Percentiles rank a stretch among this genome's conserved stretches.
Evolutionary conservation across 2,329 filamentous ascomycete genomes (phyloP).

Genomic region (Teratosphaeria zuluensis): DNA sequence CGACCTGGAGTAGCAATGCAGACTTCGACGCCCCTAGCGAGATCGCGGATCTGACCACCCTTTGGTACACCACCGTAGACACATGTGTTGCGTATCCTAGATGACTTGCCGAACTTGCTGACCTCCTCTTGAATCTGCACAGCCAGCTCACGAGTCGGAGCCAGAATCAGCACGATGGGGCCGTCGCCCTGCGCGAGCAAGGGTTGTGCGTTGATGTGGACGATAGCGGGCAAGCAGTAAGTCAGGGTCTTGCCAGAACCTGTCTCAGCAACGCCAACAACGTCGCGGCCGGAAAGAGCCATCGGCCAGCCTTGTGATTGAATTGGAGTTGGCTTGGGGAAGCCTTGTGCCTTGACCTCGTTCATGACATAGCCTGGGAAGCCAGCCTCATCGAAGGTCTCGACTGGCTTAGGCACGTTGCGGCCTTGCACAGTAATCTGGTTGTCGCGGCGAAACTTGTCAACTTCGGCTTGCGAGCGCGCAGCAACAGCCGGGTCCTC

Average conservation of each 20-base stretch:
- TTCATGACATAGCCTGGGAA: constrained; percentile 97
- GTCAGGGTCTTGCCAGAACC: constrained; percentile 98
- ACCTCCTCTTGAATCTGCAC: constrained; percentile 99
- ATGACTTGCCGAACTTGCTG: constrained; percentile 96
- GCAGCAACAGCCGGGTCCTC: constrained; percentile 70
- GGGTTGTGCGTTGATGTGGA: constrained; percentile 98
- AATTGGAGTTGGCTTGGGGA: constrained; percentile 85
- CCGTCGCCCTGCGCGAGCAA: constrained; percentile 90
- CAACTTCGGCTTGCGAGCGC: constrained; percentile 70
- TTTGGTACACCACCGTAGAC: constrained; percentile 99
- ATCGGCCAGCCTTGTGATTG: constrained; percentile 99
- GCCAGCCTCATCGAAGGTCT: constrained; percentile 94
- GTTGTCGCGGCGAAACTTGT: constrained; percentile 76
- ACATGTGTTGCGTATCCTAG: constrained; percentile 95
- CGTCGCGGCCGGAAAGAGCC: constrained; percentile 94
- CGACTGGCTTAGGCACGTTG: constrained; percentile 84
- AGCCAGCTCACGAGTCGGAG: constrained; percentile 92
- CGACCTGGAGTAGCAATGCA: constrained; percentile 97
- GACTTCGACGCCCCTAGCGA: constrained; percentile 91
- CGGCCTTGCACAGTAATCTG: constrained; percentile 72
- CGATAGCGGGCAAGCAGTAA: constrained; percentile 94
- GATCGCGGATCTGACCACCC: constrained; percentile 90
- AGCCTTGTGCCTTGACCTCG: constrained; percentile 97
- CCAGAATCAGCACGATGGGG: constrained; percentile 90
- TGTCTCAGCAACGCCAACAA: constrained; percentile 98